Evolutionary conservation across 2,329 filamentous ascomycete genomes (phyloP), one percentile per base, ranked within the genome.

Genomic region (Malbranchea cinnamomea): DNA sequence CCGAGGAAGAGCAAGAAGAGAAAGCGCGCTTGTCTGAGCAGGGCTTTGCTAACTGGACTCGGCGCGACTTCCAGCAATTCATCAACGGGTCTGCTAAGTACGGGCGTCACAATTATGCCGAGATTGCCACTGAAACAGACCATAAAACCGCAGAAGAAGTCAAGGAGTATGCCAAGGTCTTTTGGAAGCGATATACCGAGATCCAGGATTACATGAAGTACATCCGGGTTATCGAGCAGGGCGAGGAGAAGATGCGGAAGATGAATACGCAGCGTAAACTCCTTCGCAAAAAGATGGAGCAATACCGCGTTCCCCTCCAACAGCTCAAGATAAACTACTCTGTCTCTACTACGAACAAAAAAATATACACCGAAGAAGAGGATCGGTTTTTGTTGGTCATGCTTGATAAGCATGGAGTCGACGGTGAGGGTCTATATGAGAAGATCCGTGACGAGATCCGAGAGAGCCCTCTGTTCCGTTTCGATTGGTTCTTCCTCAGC

Each of bases 311-410:
- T 28, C 91, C 89, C 14, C 68, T 98, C 10, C 89, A 98, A 54
- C 89, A 98, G 56, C 74, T 98, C 47, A 93, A 93, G 65, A 84
- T 98, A 62, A 95, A 93, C 60, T 98, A 98, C 57, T 93, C 85
- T 0, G 89, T 98, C 16, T 93, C 84, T 5, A 98, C 89, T 2
- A 98, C 91, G 6, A 98, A 98, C 70, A 98, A 98, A 64, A 98
- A 98, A 62, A 85, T 98, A 1, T 98, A 98, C 53, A 95, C 85
- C 0, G 91, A 98, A 52, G 89, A 98, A 50, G 89, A 98, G 54
- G 89, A 98, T 50, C 74, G 89, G 3, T 98, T 98, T 59, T 59
- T 98, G 30, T 67, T 98, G 19, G 87, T 98, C 28, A 78, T 94
- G 59, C 67, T 98, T 4, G 84, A 98, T 57, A 81, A 78, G 53